Percentiles rank a stretch among this genome's conserved stretches.
Conservation (phyloP, 116 monocot genomes). For the Iris pallida region DNA sequence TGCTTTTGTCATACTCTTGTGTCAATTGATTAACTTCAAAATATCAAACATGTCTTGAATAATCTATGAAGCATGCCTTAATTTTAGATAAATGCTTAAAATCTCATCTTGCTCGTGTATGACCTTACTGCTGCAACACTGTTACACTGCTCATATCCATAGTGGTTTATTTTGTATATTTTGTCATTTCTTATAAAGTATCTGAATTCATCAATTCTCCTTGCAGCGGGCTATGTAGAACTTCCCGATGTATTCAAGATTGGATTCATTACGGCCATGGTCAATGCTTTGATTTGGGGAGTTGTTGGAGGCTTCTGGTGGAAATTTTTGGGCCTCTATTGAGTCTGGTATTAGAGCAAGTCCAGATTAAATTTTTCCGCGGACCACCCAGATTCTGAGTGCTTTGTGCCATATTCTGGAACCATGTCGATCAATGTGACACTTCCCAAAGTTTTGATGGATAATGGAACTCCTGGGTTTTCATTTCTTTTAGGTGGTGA, state of each 20-base stretch:
- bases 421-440: too few relatives aligned
- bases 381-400: too few relatives aligned
- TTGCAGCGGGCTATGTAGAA: conserved; percentile 87
- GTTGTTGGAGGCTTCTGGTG: conserved; percentile 83
- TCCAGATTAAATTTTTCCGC: too few relatives aligned
- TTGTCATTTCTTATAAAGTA: background rate
- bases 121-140: background rate
- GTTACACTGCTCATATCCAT: background rate
- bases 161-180: background rate
- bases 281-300: conserved; percentile 74
- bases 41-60: too few relatives aligned
- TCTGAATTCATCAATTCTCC: background rate
- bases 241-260: conserved; percentile 86
- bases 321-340: conserved; percentile 93
- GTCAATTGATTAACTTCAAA: too few relatives aligned
- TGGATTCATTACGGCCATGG: conserved; percentile 62
- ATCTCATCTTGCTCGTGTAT: background rate
- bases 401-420: too few relatives aligned
- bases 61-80: too few relatives aligned
- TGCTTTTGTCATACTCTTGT: too few relatives aligned
- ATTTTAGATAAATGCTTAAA: background rate
- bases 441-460: too few relatives aligned
- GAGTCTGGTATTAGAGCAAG: conserved; percentile 3
- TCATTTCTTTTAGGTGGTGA: too few relatives aligned
- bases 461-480: too few relatives aligned